These are phyloP conservation scores for Stemphylium lycopersici DNA, from an alignment of 2,329 filamentous ascomycete species.

Conservation along the genomic window DNA sequence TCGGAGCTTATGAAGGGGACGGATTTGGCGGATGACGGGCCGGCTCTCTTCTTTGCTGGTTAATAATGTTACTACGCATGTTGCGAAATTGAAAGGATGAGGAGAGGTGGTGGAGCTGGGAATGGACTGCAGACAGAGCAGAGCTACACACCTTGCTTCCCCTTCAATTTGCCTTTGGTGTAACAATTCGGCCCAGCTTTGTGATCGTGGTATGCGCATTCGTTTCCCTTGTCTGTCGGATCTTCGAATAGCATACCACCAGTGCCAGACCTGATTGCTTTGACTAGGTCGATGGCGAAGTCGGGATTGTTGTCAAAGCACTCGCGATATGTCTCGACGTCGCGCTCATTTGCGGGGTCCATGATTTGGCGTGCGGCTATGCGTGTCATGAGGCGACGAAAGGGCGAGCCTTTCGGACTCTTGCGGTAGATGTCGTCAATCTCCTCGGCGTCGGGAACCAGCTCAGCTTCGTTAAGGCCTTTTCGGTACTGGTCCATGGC, in stretches of 20 bases:
- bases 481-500: slow-evolving; percentile 62
- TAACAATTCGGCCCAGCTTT: slow-evolving; percentile 51
- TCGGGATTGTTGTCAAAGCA: slow-evolving; percentile 58
- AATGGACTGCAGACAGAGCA: slow-evolving; percentile 18
- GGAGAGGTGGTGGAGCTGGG: slow-evolving; percentile 11
- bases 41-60: slow-evolving; percentile 46
- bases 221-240: slow-evolving; percentile 53
- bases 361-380: slow-evolving; percentile 65
- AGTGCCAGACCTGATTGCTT: slow-evolving; percentile 57
- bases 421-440: slow-evolving; percentile 60
- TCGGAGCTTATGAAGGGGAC: slow-evolving; percentile 35
- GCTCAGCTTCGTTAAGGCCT: slow-evolving; percentile 55
- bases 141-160: slow-evolving; percentile 47
- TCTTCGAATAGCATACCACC: slow-evolving; percentile 60
- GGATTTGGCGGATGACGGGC: slow-evolving; percentile 41
- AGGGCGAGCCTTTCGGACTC: slow-evolving; percentile 54
- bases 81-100: slow-evolving; percentile 18
- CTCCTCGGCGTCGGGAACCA: slow-evolving; percentile 62
- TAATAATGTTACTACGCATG: slow-evolving; percentile 46
- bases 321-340: slow-evolving; percentile 56
- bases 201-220: slow-evolving; percentile 60
- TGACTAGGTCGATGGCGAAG: slow-evolving; percentile 61
- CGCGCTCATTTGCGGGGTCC: slow-evolving; percentile 58
- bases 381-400: slow-evolving; percentile 57
- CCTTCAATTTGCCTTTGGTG: slow-evolving; percentile 42